These are phyloP conservation scores for Fusarium sp. DNA, from an alignment of 2,329 filamentous ascomycete genomes.

Conservation along the genomic window DNA sequence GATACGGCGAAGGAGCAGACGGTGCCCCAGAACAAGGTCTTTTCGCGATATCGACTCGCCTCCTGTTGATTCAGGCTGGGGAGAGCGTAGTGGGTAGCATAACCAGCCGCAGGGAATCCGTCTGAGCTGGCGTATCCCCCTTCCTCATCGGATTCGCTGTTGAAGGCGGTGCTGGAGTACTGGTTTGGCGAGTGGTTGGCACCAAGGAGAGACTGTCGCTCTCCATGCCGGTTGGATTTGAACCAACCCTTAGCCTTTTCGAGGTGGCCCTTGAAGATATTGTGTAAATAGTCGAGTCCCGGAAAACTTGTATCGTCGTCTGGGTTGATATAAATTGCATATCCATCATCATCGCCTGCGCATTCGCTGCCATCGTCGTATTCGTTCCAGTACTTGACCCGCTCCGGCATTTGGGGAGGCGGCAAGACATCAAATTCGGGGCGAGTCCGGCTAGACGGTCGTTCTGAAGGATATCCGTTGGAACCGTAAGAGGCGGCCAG, in stretches of 20 bases:
- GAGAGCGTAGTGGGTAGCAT: constrained; percentile 66
- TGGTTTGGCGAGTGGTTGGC: constrained; percentile 42
- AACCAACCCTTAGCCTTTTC: constrained; percentile 67
- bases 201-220: constrained; percentile 47
- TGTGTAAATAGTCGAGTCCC: constrained; percentile 70
- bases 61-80: constrained; percentile 65
- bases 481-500: constrained; percentile 19
- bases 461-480: constrained; percentile 12
- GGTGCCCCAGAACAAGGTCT: constrained; percentile 66
- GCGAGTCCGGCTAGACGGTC: constrained; percentile 45
- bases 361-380: constrained; percentile 84
- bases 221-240: constrained; percentile 43
- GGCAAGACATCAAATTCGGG: constrained; percentile 49
- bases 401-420: constrained; percentile 44
- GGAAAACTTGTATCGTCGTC: constrained; percentile 71
- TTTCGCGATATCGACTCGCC: constrained; percentile 63
- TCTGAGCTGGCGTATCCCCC: constrained; percentile 67
- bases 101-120: constrained; percentile 62
- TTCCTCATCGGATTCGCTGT: constrained; percentile 56
- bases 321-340: constrained; percentile 81
- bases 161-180: constrained; percentile 46
- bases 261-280: constrained; percentile 62
- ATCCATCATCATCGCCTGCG: constrained; percentile 67
- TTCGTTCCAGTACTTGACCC: constrained; percentile 81
- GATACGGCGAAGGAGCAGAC: constrained; percentile 68